These are phyloP conservation scores for Beta macrorhiza DNA, from an alignment of 179 eudicot species.

Conservation along the genomic window DNA sequence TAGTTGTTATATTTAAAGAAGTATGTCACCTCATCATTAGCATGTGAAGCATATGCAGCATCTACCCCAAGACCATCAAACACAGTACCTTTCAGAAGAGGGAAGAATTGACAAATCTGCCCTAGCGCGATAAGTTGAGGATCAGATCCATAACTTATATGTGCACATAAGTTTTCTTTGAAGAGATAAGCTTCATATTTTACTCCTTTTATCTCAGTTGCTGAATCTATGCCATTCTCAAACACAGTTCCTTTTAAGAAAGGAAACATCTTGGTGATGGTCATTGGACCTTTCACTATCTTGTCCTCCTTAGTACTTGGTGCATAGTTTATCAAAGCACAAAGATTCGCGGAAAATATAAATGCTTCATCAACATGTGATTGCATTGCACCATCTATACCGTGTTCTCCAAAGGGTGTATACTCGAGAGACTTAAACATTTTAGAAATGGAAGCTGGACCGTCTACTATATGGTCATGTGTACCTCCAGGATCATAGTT, in stretches of 20 bases:
- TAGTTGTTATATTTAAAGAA: not conserved
- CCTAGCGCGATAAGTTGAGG: not conserved
- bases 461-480: not conserved
- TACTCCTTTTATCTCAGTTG: not conserved
- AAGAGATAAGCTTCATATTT: slow-evolving; percentile 13
- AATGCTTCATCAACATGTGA: slow-evolving; percentile 3
- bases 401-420: slow-evolving; percentile 19
- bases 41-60: not conserved
- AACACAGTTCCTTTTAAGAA: slow-evolving; percentile 11
- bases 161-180: slow-evolving; percentile 2
- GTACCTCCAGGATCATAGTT: slow-evolving; percentile 10
- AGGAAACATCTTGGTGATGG: not conserved
- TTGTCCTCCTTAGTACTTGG: not conserved
- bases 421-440: slow-evolving; percentile 5
- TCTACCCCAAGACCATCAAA: not conserved
- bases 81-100: not conserved
- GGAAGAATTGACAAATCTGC: not conserved
- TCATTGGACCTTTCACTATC: slow-evolving; percentile 7
- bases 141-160: not conserved
- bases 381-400: slow-evolving; percentile 3
- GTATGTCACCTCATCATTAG: not conserved
- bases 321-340: not conserved
- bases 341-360: slow-evolving; percentile 12
- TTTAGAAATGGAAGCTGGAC: not conserved
- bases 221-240: slow-evolving; percentile 3